Percentiles rank a stretch among this genome's conserved stretches.
Evolutionary conservation across 257 asterid species (phyloP).

Genomic region (Nicotiana noctiflora): DNA sequence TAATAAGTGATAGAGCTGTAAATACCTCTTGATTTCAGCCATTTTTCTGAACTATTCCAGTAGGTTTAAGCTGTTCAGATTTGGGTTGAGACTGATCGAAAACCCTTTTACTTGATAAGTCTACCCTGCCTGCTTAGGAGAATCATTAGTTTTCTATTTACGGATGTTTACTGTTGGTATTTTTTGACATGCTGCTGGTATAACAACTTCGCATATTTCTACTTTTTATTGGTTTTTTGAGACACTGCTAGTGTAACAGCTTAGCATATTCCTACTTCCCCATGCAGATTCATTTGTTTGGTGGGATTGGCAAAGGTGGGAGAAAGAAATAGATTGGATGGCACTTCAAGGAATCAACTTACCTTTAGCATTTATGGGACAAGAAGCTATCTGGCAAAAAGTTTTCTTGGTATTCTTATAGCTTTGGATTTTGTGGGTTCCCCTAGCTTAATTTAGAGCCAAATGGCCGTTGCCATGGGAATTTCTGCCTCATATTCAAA

Average conservation of each 20-base stretch:
- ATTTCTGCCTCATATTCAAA: background rate
- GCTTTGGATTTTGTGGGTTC: constrained; percentile 1
- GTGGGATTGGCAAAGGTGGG: constrained; percentile 99
- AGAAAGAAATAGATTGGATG: constrained; percentile 99
- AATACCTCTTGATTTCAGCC: background rate
- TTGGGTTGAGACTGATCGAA: background rate
- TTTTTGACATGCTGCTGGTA: background rate
- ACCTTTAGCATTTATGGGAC: constrained; percentile 94
- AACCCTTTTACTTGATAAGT: background rate
- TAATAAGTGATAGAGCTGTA: background rate
- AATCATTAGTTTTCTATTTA: background rate
- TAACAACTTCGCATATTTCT: background rate
- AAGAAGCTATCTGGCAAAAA: constrained; percentile 91
- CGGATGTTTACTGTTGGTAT: background rate
- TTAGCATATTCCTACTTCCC: constrained; percentile 11
- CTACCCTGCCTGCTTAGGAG: background rate
- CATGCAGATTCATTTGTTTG: constrained; percentile 89
- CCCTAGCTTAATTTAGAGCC: constrained; percentile 4
- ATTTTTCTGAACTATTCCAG: background rate
- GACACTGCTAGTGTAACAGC: constrained; percentile 19
- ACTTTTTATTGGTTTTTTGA: background rate
- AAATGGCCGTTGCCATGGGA: background rate
- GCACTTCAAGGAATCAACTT: constrained; percentile 91
- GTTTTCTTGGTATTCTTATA: constrained; percentile 62
- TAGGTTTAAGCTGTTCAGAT: constrained; percentile 3